Evolutionary conservation across 2,329 filamentous ascomycete species (phyloP), one percentile per base, ranked within the genome.

Genomic region (Hawksworthiomyces lignivorus): DNA sequence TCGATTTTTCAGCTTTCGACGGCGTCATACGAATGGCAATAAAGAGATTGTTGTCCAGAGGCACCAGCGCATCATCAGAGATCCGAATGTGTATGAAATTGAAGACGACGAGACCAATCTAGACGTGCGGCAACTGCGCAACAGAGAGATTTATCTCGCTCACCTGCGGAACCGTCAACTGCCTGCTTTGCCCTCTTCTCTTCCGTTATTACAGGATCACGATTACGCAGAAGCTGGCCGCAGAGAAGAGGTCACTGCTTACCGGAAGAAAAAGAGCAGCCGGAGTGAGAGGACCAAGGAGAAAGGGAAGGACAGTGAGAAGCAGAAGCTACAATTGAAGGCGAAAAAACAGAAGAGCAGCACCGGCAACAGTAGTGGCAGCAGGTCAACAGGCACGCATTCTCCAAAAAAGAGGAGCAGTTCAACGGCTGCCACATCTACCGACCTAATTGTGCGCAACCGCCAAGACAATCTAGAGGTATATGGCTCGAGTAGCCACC

Each of bases 1-100:
- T 3, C 50, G 48, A 15, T 50, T 55, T 15, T 50, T 53, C 34
- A 32, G 48, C 14, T 49, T 51, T 42, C 47, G 49, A 30, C 48
- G 49, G 35, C 50, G 46, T 37, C 51, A 43, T 47, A 50, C 30
- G 41, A 20, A 32, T 29, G 20, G 7, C 7, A 29, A 40, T 35
- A 37, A 37, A 27, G 39, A 36, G 35, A 21, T 39, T 24, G 26
- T 31, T n/a, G 30, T 39, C 14, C 43, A 39, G 14, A 36, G 24
- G 8, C 22, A 15, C 7, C 43, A 41, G 12, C 39, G 39, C 20
- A 39, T 39, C 20, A 27, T 37, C 17, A 7, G 31, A 8, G 27
- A 29, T 7, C 39, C 36, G 32, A 36, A 24, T n/a, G 36, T 41
- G 7, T 26, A 24, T 26, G 48, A 42, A 8, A 7, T 46, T 9